Conservation (phyloP, 805 yeast genomes). For the Pachysolen tannophilus region DNA sequence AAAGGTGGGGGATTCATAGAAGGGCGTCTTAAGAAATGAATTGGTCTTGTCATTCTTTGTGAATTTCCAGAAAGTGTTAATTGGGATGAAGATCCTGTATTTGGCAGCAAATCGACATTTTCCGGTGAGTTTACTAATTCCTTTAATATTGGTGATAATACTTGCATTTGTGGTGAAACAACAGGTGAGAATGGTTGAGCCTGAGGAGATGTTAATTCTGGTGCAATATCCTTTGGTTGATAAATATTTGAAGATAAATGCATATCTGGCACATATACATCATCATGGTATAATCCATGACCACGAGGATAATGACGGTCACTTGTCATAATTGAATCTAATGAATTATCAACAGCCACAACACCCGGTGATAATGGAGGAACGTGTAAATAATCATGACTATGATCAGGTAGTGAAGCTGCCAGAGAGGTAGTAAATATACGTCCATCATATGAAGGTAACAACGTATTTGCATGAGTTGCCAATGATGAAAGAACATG, state of each 20-base stretch:
- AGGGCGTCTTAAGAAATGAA: constrained; percentile 46
- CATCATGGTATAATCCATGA: neutral
- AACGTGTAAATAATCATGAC: constrained; percentile 1
- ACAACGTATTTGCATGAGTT: constrained; percentile 69
- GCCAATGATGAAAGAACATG: constrained; percentile 72
- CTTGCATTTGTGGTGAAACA: constrained; percentile 21
- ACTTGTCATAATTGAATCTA: constrained; percentile 16
- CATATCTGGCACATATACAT: constrained; percentile 8
- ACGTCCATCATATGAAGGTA: constrained; percentile 73
- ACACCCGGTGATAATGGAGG: constrained; percentile 47
- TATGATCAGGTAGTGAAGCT: neutral
- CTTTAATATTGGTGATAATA: constrained; percentile 19
- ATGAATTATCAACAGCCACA: constrained; percentile 32
- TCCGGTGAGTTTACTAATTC: constrained; percentile 10
- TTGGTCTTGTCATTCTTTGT: constrained; percentile 39
- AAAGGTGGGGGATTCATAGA: constrained; percentile 60
- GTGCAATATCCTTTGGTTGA: constrained; percentile 40
- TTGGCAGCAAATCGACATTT: no score
- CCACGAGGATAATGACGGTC: no score
- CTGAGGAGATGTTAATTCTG: constrained; percentile 51
- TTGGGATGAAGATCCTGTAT: constrained; percentile 4
- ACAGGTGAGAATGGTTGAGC: constrained; percentile 52
- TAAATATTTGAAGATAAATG: constrained; percentile 40
- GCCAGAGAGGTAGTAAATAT: no score
- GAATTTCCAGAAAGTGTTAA: constrained; percentile 17